Conservation (phyloP, 257 asterid genomes). For the Linderniella brevidens region DNA sequence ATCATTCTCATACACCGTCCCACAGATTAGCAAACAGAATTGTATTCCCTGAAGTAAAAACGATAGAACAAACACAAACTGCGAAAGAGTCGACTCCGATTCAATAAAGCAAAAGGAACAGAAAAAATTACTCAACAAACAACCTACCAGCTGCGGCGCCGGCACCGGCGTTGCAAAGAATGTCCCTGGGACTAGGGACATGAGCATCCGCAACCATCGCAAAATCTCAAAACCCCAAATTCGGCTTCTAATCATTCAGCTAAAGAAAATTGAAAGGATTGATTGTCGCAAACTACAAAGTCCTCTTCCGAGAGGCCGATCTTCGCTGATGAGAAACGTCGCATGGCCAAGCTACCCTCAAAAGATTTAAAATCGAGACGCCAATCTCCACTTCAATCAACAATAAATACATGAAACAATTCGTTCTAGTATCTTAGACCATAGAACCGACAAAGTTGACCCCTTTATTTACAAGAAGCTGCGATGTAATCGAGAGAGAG, state of each 20-base stretch:
- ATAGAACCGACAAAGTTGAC: too few species aligned
- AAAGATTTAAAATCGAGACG: not conserved
- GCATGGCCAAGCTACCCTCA: conserved; percentile 66
- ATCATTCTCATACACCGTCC: too few species aligned
- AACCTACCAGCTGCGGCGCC: conserved; percentile 94
- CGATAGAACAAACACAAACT: too few species aligned
- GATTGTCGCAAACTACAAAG: conserved; percentile 14
- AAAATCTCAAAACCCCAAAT: conserved; percentile 12
- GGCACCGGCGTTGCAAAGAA: conserved; percentile 86
- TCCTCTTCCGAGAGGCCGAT: conserved; percentile 80
- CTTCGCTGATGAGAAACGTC: conserved; percentile 46
- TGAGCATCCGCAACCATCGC: conserved; percentile 55
- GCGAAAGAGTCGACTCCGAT: not conserved
- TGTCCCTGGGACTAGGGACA: conserved; percentile 45
- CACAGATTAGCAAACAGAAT: too few species aligned
- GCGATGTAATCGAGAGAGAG: too few species aligned
- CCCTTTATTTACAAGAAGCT: too few species aligned
- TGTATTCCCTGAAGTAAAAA: too few species aligned
- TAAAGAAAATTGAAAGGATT: conserved; percentile 8
- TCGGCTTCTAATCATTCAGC: conserved; percentile 11
- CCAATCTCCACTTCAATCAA: too few species aligned
- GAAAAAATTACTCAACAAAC: not conserved
- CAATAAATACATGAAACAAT: too few species aligned
- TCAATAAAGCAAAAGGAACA: not conserved
- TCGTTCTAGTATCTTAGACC: too few species aligned